These are phyloP conservation scores for Peronospora belbahrii DNA, from an alignment of 352 stramenopile genomes.

Conservation along the genomic window DNA sequence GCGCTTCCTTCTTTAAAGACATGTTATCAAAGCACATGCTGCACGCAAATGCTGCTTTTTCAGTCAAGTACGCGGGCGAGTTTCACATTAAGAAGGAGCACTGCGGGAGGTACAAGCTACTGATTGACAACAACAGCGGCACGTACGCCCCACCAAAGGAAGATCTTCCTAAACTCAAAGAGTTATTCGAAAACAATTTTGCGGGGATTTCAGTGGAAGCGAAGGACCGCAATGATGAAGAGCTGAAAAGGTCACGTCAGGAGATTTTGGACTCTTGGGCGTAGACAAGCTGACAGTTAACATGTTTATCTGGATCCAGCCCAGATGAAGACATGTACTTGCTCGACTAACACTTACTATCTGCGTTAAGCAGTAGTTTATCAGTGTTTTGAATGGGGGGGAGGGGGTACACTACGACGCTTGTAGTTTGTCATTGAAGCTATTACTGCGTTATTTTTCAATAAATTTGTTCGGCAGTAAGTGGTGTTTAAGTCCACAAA, in stretches of 20 bases:
- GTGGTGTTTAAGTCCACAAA: slow-evolving; percentile 13
- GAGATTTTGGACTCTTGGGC: slow-evolving; percentile 31
- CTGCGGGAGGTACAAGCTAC: slow-evolving; percentile 24
- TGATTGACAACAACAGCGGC: slow-evolving; percentile 41
- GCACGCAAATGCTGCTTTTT: slow-evolving; percentile 21
- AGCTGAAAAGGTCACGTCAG: slow-evolving; percentile 21
- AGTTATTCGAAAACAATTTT: slow-evolving; percentile 33
- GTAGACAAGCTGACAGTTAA: not conserved
- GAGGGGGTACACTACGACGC: not conserved
- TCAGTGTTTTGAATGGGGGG: too few species aligned
- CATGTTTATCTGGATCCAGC: too few species aligned
- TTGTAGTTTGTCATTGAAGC: not conserved
- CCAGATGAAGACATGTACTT: not conserved
- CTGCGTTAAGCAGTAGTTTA: not conserved
- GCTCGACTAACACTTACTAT: not conserved
- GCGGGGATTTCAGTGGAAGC: slow-evolving; percentile 22
- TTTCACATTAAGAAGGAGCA: slow-evolving; percentile 27
- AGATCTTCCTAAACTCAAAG: slow-evolving; percentile 25
- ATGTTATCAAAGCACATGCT: slow-evolving; percentile 44
- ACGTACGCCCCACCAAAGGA: slow-evolving; percentile 30
- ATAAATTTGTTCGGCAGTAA: not conserved
- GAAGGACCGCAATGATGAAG: slow-evolving; percentile 18
- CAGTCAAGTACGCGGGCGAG: slow-evolving; percentile 31
- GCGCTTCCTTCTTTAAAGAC: slow-evolving; percentile 37
- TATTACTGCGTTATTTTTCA: not conserved